Evolutionary conservation across 768 basidiomycete species (phyloP).

Genomic region (Vararia minispora): DNA sequence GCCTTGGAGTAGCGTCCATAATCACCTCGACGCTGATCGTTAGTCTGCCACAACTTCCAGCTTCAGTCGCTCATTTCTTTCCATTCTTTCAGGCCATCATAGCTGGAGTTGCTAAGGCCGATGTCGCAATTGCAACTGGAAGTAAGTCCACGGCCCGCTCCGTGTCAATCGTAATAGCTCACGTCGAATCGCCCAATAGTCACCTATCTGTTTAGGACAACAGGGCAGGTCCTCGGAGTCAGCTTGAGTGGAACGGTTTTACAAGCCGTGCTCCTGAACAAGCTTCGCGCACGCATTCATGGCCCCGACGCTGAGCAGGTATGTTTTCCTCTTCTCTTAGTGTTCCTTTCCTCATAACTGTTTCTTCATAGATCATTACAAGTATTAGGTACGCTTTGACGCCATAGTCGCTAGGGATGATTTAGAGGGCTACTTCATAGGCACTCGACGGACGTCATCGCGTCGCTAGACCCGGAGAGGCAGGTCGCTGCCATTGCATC

Average conservation of each 20-base stretch:
- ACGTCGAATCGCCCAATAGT: slow-evolving; percentile 45
- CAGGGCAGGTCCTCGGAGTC: slow-evolving; percentile 93
- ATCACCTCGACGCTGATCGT: slow-evolving; percentile 85
- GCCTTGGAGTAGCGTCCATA: slow-evolving; percentile 74
- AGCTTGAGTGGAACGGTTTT: slow-evolving; percentile 76
- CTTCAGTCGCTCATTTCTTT: slow-evolving; percentile 2
- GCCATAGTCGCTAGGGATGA: too few relatives aligned
- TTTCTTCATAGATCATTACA: slow-evolving; percentile 59
- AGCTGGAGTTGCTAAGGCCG: slow-evolving; percentile 64
- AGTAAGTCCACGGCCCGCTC: slow-evolving; percentile 39
- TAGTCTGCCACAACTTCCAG: too few relatives aligned
- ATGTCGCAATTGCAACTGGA: slow-evolving; percentile 83
- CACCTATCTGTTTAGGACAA: slow-evolving; percentile 87
- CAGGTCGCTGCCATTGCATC: slow-evolving; percentile 59
- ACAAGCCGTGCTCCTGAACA: slow-evolving; percentile 64
- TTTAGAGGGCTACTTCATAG: slow-evolving; percentile 27
- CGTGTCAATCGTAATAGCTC: neutral
- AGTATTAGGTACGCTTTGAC: slow-evolving; percentile 45
- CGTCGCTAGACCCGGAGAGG: slow-evolving; percentile 41
- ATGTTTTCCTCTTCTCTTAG: slow-evolving; percentile 22
- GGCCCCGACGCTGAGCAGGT: slow-evolving; percentile 69
- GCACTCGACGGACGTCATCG: slow-evolving; percentile 65
- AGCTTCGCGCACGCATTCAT: slow-evolving; percentile 63
- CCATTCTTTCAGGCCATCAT: slow-evolving; percentile 69
- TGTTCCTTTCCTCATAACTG: slow-evolving; percentile 7